Evolutionary conservation across 345 rosid genomes (phyloP).

Genomic region (Citrus unshiu): DNA sequence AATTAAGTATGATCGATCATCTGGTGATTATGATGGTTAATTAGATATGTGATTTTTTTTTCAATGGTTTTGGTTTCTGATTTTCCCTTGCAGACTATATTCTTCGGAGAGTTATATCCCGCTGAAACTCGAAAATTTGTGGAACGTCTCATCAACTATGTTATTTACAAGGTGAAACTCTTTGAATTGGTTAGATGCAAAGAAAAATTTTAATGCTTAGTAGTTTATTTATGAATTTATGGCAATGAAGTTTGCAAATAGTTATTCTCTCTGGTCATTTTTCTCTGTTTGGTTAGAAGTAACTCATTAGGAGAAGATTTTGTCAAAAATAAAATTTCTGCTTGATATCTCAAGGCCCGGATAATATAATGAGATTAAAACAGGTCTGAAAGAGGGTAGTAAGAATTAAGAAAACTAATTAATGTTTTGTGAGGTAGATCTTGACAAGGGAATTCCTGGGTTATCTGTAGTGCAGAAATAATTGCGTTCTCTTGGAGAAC

Average conservation of each 20-base stretch:
- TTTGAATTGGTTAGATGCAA: not conserved
- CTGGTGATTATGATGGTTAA: constrained; percentile 1
- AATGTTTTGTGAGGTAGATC: not conserved
- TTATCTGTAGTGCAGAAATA: not conserved
- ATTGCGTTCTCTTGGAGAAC: not conserved
- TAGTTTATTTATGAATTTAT: not conserved
- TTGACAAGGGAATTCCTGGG: not conserved
- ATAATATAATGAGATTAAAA: not conserved
- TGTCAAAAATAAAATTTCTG: not conserved
- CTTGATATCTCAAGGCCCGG: not conserved
- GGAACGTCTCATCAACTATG: constrained; percentile 92
- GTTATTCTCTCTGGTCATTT: not conserved
- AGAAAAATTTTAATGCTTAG: not conserved
- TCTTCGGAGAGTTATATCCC: constrained; percentile 73
- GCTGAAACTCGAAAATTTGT: constrained; percentile 76
- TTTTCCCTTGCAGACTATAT: constrained; percentile 63
- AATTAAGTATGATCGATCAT: not conserved
- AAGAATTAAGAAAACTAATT: not conserved
- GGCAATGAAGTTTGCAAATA: not conserved
- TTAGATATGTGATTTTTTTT: not conserved
- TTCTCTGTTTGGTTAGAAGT: not conserved
- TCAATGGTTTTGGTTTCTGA: constrained; percentile 14
- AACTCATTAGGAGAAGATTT: not conserved
- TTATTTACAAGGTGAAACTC: constrained; percentile 81
- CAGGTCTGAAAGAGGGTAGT: not conserved